phyloP scores from a whole-genome alignment of 2,329 filamentous ascomycete genomes.

The Claviceps sp. region DNA sequence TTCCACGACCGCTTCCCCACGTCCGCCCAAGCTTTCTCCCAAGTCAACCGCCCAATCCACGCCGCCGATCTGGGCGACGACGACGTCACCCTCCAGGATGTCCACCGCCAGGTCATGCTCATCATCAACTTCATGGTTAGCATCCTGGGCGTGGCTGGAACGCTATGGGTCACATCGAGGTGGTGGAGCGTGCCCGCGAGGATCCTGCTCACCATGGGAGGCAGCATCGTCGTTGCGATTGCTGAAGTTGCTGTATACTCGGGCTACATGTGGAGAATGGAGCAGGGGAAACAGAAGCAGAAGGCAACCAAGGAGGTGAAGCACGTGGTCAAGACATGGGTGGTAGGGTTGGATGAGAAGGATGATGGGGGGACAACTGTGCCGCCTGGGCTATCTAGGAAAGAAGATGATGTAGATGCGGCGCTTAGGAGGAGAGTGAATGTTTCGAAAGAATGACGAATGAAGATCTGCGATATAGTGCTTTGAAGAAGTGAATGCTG shows the following conservation, averaged over 20 bases:
- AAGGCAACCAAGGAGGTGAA: constrained; percentile 49
- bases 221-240: constrained; percentile 54
- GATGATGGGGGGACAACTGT: constrained; percentile 13
- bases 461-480: too few relatives aligned
- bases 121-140: constrained; percentile 86
- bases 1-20: constrained; percentile 46
- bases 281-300: constrained; percentile 52
- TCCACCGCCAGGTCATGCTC: constrained; percentile 69
- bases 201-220: constrained; percentile 57
- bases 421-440: constrained; percentile 15
- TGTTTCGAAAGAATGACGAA: constrained; percentile 2
- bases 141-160: constrained; percentile 63
- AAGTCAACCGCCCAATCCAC: constrained; percentile 33
- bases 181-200: constrained; percentile 64
- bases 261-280: constrained; percentile 59
- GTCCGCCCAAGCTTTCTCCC: constrained; percentile 42
- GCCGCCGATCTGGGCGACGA: constrained; percentile 41
- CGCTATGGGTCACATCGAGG: constrained; percentile 63
- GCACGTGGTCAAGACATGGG: constrained; percentile 60
- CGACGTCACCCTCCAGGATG: constrained; percentile 54
- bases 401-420: constrained; percentile 9
- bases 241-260: constrained; percentile 69
- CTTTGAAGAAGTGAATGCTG: constrained; percentile 1
- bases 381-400: constrained; percentile 12
- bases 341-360: constrained; percentile 32